phyloP scores from a whole-genome alignment of 805 yeast genomes.

The Metschnikowia dekortorum region DNA sequence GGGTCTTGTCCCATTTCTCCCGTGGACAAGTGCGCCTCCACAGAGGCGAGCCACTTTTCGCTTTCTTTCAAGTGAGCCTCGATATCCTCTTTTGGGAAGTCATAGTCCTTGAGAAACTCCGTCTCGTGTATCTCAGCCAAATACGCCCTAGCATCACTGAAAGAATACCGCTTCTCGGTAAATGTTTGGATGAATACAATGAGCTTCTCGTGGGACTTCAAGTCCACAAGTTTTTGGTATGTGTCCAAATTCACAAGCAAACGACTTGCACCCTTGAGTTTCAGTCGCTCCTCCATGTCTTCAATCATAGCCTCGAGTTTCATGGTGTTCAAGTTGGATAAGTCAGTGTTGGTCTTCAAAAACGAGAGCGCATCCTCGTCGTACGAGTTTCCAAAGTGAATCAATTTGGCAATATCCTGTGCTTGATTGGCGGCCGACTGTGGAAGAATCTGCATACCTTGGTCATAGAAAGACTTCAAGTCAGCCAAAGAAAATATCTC shows the following conservation, averaged over 20 bases:
- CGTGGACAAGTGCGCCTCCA: constrained; percentile 14
- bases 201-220: constrained; percentile 24
- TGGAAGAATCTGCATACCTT: constrained; percentile 27
- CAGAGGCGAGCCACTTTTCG: constrained; percentile 22
- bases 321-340: constrained; percentile 21
- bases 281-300: constrained; percentile 23
- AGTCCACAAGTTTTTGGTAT: constrained; percentile 19
- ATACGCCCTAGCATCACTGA: constrained; percentile 23
- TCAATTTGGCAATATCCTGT: constrained; percentile 19
- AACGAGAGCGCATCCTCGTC: constrained; percentile 17
- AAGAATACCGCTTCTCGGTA: constrained; percentile 9
- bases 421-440: constrained; percentile 31
- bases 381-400: constrained; percentile 23
- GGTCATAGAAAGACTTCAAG: constrained; percentile 23
- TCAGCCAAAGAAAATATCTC: constrained; percentile 30
- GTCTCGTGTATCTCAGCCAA: constrained; percentile 20
- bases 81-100: constrained; percentile 6
- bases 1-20: constrained; percentile 3
- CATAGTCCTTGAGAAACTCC: constrained; percentile 17
- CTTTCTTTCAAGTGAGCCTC: constrained; percentile 13
- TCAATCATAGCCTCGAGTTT: constrained; percentile 22
- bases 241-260: constrained; percentile 24
- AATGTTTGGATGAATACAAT: constrained; percentile 23
- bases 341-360: constrained; percentile 15
- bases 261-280: constrained; percentile 19